Evolutionary conservation across 2,329 filamentous ascomycete genomes (phyloP).

Genomic region (Simplicillium sp.): DNA sequence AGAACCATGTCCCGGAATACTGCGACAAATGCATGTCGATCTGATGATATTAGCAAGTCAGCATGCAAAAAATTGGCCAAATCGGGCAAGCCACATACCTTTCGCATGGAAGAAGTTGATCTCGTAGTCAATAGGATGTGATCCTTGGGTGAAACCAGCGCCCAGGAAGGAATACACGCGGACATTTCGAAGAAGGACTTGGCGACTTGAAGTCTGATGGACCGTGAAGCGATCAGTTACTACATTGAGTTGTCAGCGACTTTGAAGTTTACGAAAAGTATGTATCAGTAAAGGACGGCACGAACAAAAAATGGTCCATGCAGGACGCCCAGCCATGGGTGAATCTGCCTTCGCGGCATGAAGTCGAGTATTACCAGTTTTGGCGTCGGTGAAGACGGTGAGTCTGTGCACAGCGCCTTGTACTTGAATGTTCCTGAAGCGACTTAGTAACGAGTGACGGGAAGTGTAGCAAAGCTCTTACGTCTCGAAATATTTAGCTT

Average conservation of each 20-base stretch:
- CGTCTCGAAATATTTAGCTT: conserved; percentile 1
- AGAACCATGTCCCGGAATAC: too few species aligned
- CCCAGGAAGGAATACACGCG: too few species aligned
- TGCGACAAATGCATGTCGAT: too few species aligned
- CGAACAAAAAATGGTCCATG: conserved; percentile 7
- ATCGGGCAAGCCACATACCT: too few species aligned
- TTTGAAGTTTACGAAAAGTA: background rate
- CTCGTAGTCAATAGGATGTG: too few species aligned
- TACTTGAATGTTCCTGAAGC: conserved; percentile 3
- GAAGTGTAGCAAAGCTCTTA: background rate
- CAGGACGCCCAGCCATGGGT: conserved; percentile 1
- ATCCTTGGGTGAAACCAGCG: too few species aligned
- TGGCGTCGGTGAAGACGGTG: conserved; percentile 3
- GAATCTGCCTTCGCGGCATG: conserved; percentile 1
- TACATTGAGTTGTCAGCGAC: background rate
- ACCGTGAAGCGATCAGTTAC: conserved; percentile 1
- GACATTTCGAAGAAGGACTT: too few species aligned
- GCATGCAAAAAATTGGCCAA: too few species aligned
- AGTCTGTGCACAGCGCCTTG: conserved; percentile 4
- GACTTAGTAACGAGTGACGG: background rate
- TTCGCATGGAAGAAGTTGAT: too few species aligned
- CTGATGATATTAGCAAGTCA: too few species aligned
- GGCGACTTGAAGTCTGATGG: too few species aligned
- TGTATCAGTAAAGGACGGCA: background rate
- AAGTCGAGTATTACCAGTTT: conserved; percentile 4